Base-by-base conservation (phyloP, 202 grass and related monocot genomes). In the Zizania palustris region DNA sequence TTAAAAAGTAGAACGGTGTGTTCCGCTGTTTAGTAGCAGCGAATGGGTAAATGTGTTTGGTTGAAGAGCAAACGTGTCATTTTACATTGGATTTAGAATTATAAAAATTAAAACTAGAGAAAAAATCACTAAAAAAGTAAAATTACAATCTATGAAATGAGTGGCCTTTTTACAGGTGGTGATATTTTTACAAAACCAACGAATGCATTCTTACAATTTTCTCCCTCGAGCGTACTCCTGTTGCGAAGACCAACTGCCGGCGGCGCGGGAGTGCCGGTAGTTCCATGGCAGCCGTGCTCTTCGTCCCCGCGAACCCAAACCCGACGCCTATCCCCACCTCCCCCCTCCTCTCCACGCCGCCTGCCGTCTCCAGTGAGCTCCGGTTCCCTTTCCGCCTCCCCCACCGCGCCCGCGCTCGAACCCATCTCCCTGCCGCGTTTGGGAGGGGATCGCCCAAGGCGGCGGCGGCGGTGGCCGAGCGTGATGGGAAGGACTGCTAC, bases 211-310 rank as follows among this genome's bases (percentile, higher is more conserved):
- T 41, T 6, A 6, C 39, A 41, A 41, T 4, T 41, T 41, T 41
- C 39, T n/a, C n/a, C n/a, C n/a, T n/a, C n/a, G n/a, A n/a, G n/a
- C n/a, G n/a, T n/a, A n/a, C n/a, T n/a, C n/a, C 7, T 6, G 49
- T 51, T 1, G 49, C 18, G 50, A 54, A 19, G 5, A 54, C 50
- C 6, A 19, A 19, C 50, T 4, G 62, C 57, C 56, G 78, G 39
- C 41, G 60, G 57, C 59, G 49, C 7, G 21, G 77, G 18, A 41
- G 56, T 59, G 45, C 16, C 66, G 19, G n/a, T 57, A 33, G 40
- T 68, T 48, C 87, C 46, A 93, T 82, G 83, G 82, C 77, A 41
- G 20, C 83, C 11, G 68, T 34, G 41, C 82, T 70, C 48, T 64
- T 65, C 65, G 61, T 85, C 74, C 69, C 69, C 4, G 34, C 77